Evolutionary conservation across 495 filamentous ascomycete genomes (phyloP), one percentile per base, ranked within the genome.

Genomic region (Friedmanniomyces simplex): DNA sequence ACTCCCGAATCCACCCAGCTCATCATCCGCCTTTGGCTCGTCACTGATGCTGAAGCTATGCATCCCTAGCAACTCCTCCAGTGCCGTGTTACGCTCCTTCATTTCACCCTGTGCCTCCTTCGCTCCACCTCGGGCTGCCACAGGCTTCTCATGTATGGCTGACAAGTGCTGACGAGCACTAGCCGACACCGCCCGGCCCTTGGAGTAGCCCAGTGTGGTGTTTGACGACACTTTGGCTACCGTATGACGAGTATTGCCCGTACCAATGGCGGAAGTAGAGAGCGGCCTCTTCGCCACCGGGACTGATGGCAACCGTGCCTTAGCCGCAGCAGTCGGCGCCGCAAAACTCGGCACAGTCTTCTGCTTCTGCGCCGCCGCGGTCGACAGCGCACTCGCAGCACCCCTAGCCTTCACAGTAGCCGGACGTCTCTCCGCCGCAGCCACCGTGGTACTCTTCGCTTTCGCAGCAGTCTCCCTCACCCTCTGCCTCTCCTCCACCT

Each of bases 121-220:
- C 46, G 46, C 25, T 5, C 13, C 20, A 16, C 22, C 50, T 21
- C 30, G 26, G 22, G 11, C 16, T 11, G 30, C 30, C 2, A n/a
- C 16, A 10, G 21, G 12, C 39, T 56, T 30, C 18, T 48, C 28
- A 30, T 51, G 48, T 1, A 54, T 32, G 16, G 45, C 37, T 7
- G 47, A 16, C 14, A 66, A 62, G 6, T 66, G 71, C 37, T 64
- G 63, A 68, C 60, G 64, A 11, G 81, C 57, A 4, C 64, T 71
- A 11, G 74, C 71, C 8, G 84, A 84, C 14, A 83, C 77, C 16
- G 75, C 76, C 16, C 89, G 78, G 26, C 90, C 88, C 65, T 85
- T 87, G 51, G 80, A 82, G 66, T 90, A 91, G 7, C 89, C 89
- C 26, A 96, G 71, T 0, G 90, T 95, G 47, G 79, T 86, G 52